Base-by-base conservation (phyloP, 1,139 yeast species). In the Kodamaea ohmeri region DNA sequence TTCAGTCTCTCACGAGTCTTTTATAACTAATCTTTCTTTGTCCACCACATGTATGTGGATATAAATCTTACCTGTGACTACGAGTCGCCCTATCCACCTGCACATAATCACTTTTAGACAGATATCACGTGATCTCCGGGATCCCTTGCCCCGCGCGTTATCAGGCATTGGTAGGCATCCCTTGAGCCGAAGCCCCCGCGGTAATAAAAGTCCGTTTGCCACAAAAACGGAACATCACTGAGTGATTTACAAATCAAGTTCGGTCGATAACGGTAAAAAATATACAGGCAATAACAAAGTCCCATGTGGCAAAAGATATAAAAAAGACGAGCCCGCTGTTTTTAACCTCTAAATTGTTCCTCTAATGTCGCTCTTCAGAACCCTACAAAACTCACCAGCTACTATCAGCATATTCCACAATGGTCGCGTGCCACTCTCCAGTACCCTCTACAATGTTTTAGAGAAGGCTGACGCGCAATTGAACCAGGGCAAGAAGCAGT, bases 351-450 rank as follows among this genome's bases (percentile, higher is more conserved):
- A 27, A 12, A 6, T 5, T 4, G 4, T 3, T n/a, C 20, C 19
- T 5, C 17, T 20, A 16, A 61, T 62, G 67, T 62, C 67, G 17
- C 63, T 62, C 42, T 70, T 71, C 52, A 68, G 61, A 61, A 65
- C 73, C 11, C 61, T 71, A 38, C 76, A 71, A 46, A 54, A 57
- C 50, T 61, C 71, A 4, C 74, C 75, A 9, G 69, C 73, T 34
- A 67, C 71, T 15, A 59, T 71, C 37, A 55, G 70, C 37, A 63
- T 71, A 35, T 71, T 70, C 56, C 75, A 70, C 52, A 67, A 65
- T 47, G 49, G 59, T 32, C 59, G 58, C 32, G 47, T 69, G 33
- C 66, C 71, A 1, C 55, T 58, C 16, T 64, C 67, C 41, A 54
- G 58, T 9, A 53, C 57, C 26, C 51, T 70, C 21, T 64, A 63